These are phyloP conservation scores for Rhodomyrtus tomentosa DNA, from an alignment of 345 rosid species.

Conservation along the genomic window DNA sequence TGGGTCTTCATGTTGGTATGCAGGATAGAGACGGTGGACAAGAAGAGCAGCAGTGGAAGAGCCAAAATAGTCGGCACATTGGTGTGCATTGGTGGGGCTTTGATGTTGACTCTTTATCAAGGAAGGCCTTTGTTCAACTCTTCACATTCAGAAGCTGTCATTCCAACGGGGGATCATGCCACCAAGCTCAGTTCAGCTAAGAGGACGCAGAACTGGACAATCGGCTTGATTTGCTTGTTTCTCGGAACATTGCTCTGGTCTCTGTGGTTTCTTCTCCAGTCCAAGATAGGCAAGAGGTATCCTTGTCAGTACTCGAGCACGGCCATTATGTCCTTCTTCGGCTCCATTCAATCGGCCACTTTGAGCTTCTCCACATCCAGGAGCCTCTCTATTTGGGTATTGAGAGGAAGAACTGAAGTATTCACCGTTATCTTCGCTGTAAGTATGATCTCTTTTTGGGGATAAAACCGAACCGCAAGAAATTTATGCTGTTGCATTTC, in stretches of 20 bases:
- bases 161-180: neutral
- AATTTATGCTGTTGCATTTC: neutral
- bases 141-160: neutral
- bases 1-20: neutral
- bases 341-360: slow-evolving; percentile 43
- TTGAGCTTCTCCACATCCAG: slow-evolving; percentile 33
- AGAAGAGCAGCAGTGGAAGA: slow-evolving; percentile 30
- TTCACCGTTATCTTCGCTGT: slow-evolving; percentile 42
- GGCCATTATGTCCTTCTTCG: slow-evolving; percentile 46
- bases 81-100: slow-evolving; percentile 44
- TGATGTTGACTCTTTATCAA: slow-evolving; percentile 37
- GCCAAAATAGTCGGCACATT: slow-evolving; percentile 46
- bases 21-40: slow-evolving; percentile 43
- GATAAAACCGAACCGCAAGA: neutral
- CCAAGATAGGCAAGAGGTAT: slow-evolving; percentile 26
- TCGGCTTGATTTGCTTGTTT: slow-evolving; percentile 33
- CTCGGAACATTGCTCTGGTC: slow-evolving; percentile 42
- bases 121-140: slow-evolving; percentile 28
- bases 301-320: slow-evolving; percentile 60
- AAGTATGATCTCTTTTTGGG: slow-evolving; percentile 3
- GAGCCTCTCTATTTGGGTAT: slow-evolving; percentile 32
- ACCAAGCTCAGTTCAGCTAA: neutral
- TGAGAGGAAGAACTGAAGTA: slow-evolving; percentile 34
- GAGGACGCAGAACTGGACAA: slow-evolving; percentile 25
- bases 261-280: slow-evolving; percentile 46